phyloP scores from a whole-genome alignment of 2,329 filamentous ascomycete species.

The Kalmusia sp. region DNA sequence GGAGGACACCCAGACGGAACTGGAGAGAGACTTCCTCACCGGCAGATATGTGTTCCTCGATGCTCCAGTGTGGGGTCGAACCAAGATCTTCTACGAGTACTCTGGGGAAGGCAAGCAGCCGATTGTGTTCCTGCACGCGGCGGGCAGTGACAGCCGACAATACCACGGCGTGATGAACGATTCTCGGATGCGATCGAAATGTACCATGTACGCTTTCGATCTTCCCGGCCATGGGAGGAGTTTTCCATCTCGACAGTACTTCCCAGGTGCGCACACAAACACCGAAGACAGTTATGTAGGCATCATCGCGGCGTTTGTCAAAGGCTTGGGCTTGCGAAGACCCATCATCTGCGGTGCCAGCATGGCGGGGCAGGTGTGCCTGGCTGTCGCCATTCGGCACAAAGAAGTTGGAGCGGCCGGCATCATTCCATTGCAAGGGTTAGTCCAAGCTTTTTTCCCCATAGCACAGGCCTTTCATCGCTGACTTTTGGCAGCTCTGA shows the following conservation, averaged over 20 bases:
- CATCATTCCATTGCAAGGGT: constrained; percentile 56
- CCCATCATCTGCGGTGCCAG: constrained; percentile 59
- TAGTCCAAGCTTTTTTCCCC: too few relatives aligned
- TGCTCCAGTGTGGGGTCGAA: constrained; percentile 55
- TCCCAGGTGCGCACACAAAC: constrained; percentile 56
- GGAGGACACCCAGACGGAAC: constrained; percentile 47
- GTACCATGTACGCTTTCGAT: constrained; percentile 59
- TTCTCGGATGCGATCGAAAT: constrained; percentile 53
- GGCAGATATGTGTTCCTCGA: constrained; percentile 57
- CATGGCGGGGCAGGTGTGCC: constrained; percentile 59
- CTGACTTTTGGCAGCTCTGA: constrained; percentile 40
- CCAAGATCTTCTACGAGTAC: constrained; percentile 59
- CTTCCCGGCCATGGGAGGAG: constrained; percentile 58
- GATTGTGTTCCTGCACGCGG: constrained; percentile 56
- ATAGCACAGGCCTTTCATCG: too few relatives aligned
- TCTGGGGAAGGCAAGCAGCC: constrained; percentile 55
- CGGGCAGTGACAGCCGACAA: constrained; percentile 56
- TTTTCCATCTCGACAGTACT: constrained; percentile 53
- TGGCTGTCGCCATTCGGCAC: constrained; percentile 55
- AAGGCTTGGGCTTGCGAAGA: constrained; percentile 51
- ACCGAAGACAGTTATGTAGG: constrained; percentile 57
- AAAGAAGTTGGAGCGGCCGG: constrained; percentile 57
- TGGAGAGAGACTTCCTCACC: constrained; percentile 53
- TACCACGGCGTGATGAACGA: constrained; percentile 63
- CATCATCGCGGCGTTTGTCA: constrained; percentile 54